These are phyloP conservation scores for Aspergillus saccharolyticus DNA, from an alignment of 495 filamentous ascomycete genomes.

Conservation along the genomic window DNA sequence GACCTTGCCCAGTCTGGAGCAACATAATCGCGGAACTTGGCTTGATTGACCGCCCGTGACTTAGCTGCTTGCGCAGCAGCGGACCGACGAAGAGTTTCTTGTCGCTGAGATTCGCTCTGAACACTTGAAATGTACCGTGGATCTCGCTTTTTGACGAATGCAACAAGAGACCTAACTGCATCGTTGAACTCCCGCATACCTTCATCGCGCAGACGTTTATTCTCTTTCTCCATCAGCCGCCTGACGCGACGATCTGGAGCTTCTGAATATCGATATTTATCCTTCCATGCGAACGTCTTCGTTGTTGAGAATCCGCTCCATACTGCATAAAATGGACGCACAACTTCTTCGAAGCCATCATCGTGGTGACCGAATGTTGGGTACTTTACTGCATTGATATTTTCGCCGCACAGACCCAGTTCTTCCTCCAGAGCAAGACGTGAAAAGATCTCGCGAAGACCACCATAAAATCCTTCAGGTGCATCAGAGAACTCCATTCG, in stretches of 20 bases:
- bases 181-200: slow-evolving; percentile 88
- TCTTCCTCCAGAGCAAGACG: slow-evolving; percentile 78
- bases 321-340: slow-evolving; percentile 72
- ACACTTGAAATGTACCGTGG: slow-evolving; percentile 67
- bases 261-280: slow-evolving; percentile 73
- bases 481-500: slow-evolving; percentile 73
- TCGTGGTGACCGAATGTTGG: slow-evolving; percentile 71
- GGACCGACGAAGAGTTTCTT: slow-evolving; percentile 71
- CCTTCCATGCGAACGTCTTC: slow-evolving; percentile 86
- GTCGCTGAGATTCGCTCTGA: slow-evolving; percentile 74
- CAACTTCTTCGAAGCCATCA: slow-evolving; percentile 65
- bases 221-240: slow-evolving; percentile 92
- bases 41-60: slow-evolving; percentile 73
- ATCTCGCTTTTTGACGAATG: slow-evolving; percentile 90
- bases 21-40: slow-evolving; percentile 59
- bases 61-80: slow-evolving; percentile 79
- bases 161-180: slow-evolving; percentile 78
- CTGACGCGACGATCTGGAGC: slow-evolving; percentile 81
- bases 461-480: slow-evolving; percentile 74
- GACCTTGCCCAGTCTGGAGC: slow-evolving; percentile 76
- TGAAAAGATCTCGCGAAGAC: slow-evolving; percentile 67
- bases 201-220: slow-evolving; percentile 77
- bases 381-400: slow-evolving; percentile 54
- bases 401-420: slow-evolving; percentile 63
- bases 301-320: slow-evolving; percentile 81